Evolutionary conservation across 176 grass and related monocot species (phyloP), one percentile per base, ranked within the genome.

Genomic region (Carex cristatella): DNA sequence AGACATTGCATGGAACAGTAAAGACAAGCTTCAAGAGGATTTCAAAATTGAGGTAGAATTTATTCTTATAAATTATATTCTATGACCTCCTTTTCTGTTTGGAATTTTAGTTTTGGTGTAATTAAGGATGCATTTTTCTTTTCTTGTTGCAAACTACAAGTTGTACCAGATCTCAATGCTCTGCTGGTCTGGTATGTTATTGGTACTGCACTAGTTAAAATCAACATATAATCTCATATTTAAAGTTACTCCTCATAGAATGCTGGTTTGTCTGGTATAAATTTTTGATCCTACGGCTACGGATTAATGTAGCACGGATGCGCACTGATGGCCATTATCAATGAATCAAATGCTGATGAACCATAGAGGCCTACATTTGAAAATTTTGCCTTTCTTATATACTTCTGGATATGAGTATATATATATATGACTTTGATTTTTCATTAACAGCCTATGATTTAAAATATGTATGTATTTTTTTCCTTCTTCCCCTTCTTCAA

Each of bases 21-120:
- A 64, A 61, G 87, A 72, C 60, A 81, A 82, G 48, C 61, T 93
- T 69, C 68, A 83, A 56, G 68, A 89, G 62, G 86, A 87, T 71
- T 93, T 93, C 76, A 93, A 88, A 84, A 84, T 86, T 10, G 89
- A 89, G 91, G 88, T 90, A 71, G 44, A 31, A 7, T 32, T 54
- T 30, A 89, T 8, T n/a, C 5, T 65, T 7, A 12, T 2, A 3
- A 14, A 55, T 1, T 55, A 11, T 80, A 58, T 30, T 15, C 14
- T 69, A 31, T 28, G 6, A 42, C 15, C n/a, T 71, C 56, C 4
- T 81, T 69, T 56, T 61, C 6, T 56, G 27, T 83, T 65, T 46
- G 1, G 2, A 46, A 10, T 79, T 32, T 16, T 67, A 28, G 70
- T 61, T 31, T 75, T 40, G 65, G 30, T 51, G 18, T 74, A 74